A percentile compares a stretch with the other conserved stretches of the same genome.
These are phyloP conservation scores for Cordyceps tenuipes DNA, from an alignment of 2,329 filamentous ascomycete species.

Conservation along the genomic window DNA sequence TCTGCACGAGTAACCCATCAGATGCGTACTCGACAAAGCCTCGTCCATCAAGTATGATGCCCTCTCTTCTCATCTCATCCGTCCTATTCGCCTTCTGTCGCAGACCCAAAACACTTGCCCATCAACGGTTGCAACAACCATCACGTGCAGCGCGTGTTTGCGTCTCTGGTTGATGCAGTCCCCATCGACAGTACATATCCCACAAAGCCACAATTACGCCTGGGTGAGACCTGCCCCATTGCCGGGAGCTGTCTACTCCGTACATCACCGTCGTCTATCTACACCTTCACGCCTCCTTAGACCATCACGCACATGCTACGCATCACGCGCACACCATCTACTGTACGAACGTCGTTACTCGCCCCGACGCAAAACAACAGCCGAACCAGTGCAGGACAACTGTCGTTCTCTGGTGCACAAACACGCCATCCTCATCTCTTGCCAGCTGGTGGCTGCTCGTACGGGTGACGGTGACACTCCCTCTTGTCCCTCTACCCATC, in stretches of 20 bases:
- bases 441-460: background rate
- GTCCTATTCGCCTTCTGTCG: background rate
- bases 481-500: background rate
- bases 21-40: background rate
- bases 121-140: background rate
- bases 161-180: background rate
- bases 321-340: no score
- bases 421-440: background rate
- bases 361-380: no score
- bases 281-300: background rate
- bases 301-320: no score
- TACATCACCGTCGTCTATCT: background rate
- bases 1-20: background rate
- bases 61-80: background rate
- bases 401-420: background rate
- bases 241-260: background rate
- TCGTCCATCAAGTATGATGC: background rate
- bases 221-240: background rate
- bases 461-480: conserved; percentile 5
- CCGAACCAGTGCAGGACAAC: background rate
- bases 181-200: background rate
- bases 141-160: background rate
- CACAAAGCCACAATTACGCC: conserved; percentile 6
- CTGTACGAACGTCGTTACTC: no score
- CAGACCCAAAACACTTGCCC: background rate